A percentile compares a stretch with the other conserved stretches of the same genome.
Evolutionary conservation across 768 basidiomycete genomes (phyloP).

Genomic region (Wakefieldia striispora): DNA sequence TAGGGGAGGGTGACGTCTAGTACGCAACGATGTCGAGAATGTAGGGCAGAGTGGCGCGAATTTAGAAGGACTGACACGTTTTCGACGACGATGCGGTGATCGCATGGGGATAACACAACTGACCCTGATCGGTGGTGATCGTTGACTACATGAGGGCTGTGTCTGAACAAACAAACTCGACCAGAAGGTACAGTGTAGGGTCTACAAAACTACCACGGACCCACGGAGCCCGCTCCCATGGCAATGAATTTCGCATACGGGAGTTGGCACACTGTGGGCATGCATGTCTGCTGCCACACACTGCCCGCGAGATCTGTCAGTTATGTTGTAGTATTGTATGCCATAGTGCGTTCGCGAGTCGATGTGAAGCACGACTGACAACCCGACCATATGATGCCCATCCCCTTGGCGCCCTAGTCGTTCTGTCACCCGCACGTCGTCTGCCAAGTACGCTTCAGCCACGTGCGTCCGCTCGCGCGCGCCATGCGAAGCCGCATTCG

Average conservation of each 20-base stretch:
- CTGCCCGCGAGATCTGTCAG: too few relatives aligned
- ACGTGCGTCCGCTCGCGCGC: slow-evolving; percentile 11
- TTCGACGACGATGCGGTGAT: slow-evolving; percentile 26
- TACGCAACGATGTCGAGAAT: slow-evolving; percentile 12
- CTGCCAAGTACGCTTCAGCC: background rate
- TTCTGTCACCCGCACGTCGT: too few relatives aligned
- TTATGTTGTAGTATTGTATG: too few relatives aligned
- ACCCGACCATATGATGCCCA: too few relatives aligned
- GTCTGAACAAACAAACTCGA: slow-evolving; percentile 4
- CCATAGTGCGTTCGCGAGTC: too few relatives aligned
- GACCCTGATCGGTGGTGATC: slow-evolving; percentile 27
- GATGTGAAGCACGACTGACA: too few relatives aligned
- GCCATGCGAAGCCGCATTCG: slow-evolving; percentile 6
- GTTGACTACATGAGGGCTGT: background rate
- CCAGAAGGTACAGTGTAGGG: background rate
- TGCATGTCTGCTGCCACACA: too few relatives aligned
- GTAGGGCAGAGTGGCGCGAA: slow-evolving; percentile 11
- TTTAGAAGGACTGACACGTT: slow-evolving; percentile 19
- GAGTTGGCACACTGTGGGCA: too few relatives aligned
- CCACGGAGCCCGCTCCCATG: slow-evolving; percentile 25
- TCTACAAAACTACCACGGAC: background rate
- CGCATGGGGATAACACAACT: background rate
- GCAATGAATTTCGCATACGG: slow-evolving; percentile 13
- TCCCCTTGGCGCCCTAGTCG: too few relatives aligned
- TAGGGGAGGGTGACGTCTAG: background rate